Evolutionary conservation across 2,329 filamentous ascomycete species (phyloP).

Genomic region (Talaromyces sp.): DNA sequence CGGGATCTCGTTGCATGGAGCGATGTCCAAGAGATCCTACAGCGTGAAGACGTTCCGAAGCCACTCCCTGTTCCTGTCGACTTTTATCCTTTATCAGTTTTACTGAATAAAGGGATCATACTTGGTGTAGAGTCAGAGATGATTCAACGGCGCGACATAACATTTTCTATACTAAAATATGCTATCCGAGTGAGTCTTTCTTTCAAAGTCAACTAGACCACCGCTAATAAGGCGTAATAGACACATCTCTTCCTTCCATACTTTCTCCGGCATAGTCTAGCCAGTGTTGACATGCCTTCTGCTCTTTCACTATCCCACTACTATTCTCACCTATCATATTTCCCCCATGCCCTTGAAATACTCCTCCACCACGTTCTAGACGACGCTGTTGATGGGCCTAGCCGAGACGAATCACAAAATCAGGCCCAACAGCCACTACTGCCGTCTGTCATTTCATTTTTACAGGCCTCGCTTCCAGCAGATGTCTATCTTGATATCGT

Average conservation of each 20-base stretch:
- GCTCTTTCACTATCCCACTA: slow-evolving; percentile 79
- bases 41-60: slow-evolving; percentile 68
- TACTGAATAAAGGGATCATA: slow-evolving; percentile 85
- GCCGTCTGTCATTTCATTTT: slow-evolving; percentile 58
- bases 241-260: slow-evolving; percentile 92
- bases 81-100: slow-evolving; percentile 86
- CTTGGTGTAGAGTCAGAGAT: slow-evolving; percentile 89
- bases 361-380: slow-evolving; percentile 90
- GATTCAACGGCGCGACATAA: slow-evolving; percentile 86
- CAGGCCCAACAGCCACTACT: slow-evolving; percentile 35
- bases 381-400: slow-evolving; percentile 74
- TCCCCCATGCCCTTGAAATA: slow-evolving; percentile 87
- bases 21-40: slow-evolving; percentile 78
- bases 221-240: slow-evolving; percentile 30
- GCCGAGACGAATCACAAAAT: slow-evolving; percentile 28
- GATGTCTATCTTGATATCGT: slow-evolving; percentile 84
- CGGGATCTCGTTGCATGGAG: slow-evolving; percentile 82
- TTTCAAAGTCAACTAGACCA: neutral
- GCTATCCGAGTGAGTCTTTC: slow-evolving; percentile 68
- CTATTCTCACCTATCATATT: slow-evolving; percentile 85
- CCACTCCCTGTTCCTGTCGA: slow-evolving; percentile 80
- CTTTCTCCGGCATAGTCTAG: slow-evolving; percentile 74
- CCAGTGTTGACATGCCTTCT: slow-evolving; percentile 70
- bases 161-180: slow-evolving; percentile 86
- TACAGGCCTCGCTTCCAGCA: slow-evolving; percentile 66